A percentile compares a stretch with the other conserved stretches of the same genome.
These are phyloP conservation scores for Rhizopogon rudus DNA, from an alignment of 768 basidiomycete genomes.

Conservation along the genomic window DNA sequence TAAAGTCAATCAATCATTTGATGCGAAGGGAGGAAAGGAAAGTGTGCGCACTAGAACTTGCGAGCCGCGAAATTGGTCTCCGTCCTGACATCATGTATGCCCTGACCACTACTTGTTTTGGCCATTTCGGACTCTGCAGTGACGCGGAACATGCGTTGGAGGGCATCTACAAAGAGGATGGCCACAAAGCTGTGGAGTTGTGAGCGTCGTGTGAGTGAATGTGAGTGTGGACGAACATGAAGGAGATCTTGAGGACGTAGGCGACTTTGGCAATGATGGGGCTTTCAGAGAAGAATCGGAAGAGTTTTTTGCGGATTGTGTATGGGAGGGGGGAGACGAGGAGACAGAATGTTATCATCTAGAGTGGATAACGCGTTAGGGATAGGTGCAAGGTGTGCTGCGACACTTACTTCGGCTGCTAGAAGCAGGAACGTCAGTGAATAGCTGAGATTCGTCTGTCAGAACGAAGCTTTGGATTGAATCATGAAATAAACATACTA, in stretches of 20 bases:
- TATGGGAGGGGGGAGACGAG: conserved; percentile 87
- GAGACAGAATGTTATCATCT: conserved; percentile 82
- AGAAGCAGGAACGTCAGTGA: conserved; percentile 77
- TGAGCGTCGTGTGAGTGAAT: neutral
- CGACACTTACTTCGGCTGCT: conserved; percentile 54
- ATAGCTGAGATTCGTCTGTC: conserved; percentile 44
- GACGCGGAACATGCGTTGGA: conserved; percentile 88
- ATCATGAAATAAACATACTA: conserved; percentile 28
- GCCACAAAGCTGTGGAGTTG: conserved; percentile 61
- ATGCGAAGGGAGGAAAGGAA: neutral
- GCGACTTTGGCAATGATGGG: conserved; percentile 76
- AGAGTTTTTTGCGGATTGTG: conserved; percentile 60
- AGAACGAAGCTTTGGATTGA: neutral
- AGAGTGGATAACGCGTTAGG: neutral
- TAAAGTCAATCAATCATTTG: neutral
- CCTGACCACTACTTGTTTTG: conserved; percentile 42
- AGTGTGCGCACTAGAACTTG: conserved; percentile 77
- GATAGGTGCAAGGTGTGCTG: neutral
- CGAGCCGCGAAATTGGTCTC: conserved; percentile 90
- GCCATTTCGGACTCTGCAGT: conserved; percentile 67
- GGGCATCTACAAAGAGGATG: conserved; percentile 84
- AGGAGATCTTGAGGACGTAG: conserved; percentile 90
- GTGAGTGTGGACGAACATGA: conserved; percentile 55
- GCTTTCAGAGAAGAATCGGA: conserved; percentile 67
- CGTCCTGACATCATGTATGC: conserved; percentile 56